phyloP scores from a whole-genome alignment of 805 yeast species.

The Yarrowia porcina region DNA sequence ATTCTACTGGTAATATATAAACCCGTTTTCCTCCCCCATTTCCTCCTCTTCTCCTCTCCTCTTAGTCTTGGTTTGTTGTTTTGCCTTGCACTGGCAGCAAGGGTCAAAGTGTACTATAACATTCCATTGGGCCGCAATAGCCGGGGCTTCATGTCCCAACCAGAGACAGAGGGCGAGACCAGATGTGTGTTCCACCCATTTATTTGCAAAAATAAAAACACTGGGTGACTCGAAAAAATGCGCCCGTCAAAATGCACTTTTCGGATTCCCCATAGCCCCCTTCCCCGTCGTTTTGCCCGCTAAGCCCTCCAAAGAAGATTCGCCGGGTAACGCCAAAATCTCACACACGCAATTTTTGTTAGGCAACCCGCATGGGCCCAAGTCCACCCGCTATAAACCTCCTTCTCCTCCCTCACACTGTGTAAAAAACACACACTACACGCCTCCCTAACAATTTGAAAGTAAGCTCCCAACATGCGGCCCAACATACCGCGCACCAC shows the following conservation, averaged over 20 bases:
- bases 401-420: slow-evolving; percentile 23
- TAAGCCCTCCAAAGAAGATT: not conserved
- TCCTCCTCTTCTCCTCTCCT: not conserved
- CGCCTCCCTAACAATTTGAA: slow-evolving; percentile 9
- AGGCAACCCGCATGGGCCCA: slow-evolving; percentile 23
- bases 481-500: slow-evolving; percentile 14
- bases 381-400: slow-evolving; percentile 23
- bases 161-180: too few relatives aligned
- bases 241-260: not conserved
- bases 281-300: not conserved
- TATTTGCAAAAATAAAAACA: not conserved
- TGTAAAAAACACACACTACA: slow-evolving; percentile 7
- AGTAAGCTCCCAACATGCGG: slow-evolving; percentile 26
- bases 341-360: slow-evolving; percentile 22
- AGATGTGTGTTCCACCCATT: too few relatives aligned
- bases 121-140: slow-evolving; percentile 23
- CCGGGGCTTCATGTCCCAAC: slow-evolving; percentile 9
- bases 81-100: slow-evolving; percentile 9
- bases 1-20: too few relatives aligned
- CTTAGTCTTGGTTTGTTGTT: slow-evolving; percentile 15
- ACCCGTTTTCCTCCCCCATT: not conserved
- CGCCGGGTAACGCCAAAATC: slow-evolving; percentile 24
- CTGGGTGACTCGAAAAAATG: not conserved
- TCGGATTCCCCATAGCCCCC: not conserved
- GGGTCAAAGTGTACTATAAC: slow-evolving; percentile 18